A percentile compares a stretch with the other conserved stretches of the same genome.
These are phyloP conservation scores for Penicillium sp. DNA, from an alignment of 2,329 filamentous ascomycete genomes.

Conservation along the genomic window DNA sequence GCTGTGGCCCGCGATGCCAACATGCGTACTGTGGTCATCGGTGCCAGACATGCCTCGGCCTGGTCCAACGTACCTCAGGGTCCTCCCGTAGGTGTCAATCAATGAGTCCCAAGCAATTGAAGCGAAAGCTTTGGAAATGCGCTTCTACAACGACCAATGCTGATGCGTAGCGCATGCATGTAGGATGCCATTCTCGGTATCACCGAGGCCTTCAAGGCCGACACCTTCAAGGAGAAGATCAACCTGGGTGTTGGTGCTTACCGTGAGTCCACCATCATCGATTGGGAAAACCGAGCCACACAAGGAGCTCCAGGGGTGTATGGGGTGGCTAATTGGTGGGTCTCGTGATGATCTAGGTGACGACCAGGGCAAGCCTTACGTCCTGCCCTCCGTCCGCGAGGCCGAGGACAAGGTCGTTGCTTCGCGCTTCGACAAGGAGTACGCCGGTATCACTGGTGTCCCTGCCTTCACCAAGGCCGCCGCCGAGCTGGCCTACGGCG, in stretches of 20 bases:
- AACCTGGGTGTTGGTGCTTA: conserved; percentile 98
- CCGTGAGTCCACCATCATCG: conserved; percentile 54
- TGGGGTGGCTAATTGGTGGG: conserved; percentile 4
- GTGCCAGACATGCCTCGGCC: conserved; percentile 69
- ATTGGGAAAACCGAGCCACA: neutral
- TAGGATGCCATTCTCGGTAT: conserved; percentile 58
- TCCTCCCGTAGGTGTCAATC: conserved; percentile 72
- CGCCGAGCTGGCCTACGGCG: conserved; percentile 85
- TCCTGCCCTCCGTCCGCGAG: conserved; percentile 86
- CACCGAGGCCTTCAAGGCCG: conserved; percentile 98
- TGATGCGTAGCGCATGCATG: conserved; percentile 27
- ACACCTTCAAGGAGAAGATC: conserved; percentile 92
- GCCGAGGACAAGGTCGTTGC: conserved; percentile 86
- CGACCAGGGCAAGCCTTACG: conserved; percentile 96
- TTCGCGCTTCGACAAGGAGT: conserved; percentile 87
- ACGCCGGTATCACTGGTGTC: conserved; percentile 95
- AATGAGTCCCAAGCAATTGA: neutral
- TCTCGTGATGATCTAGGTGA: conserved; percentile 54
- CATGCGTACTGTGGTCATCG: conserved; percentile 43
- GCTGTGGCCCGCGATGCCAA: conserved; percentile 43
- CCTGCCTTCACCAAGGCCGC: conserved; percentile 92
- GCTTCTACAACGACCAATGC: conserved; percentile 18
- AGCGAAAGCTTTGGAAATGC: conserved; percentile 2
- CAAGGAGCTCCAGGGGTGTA: neutral
- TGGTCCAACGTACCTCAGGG: conserved; percentile 93